phyloP scores from a whole-genome alignment of 179 eudicot genomes.

The Amaranthus tricolor region DNA sequence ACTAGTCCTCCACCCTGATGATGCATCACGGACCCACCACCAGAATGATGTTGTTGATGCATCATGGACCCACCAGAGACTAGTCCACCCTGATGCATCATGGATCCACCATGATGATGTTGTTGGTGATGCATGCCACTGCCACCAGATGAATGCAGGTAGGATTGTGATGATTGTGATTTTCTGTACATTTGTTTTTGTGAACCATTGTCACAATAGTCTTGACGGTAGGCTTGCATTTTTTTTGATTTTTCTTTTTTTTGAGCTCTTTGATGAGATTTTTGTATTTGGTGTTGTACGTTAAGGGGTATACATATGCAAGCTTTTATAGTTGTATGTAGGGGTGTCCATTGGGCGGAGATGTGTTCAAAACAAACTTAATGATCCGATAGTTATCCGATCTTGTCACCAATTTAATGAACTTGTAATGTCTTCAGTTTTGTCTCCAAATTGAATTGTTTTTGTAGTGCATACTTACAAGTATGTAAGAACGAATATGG shows the following conservation, averaged over 20 bases:
- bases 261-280: not conserved
- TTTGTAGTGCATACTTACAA: too few species aligned
- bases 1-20: not conserved
- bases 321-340: not conserved
- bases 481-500: too few species aligned
- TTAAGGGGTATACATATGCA: not conserved
- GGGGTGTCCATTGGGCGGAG: too few species aligned
- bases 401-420: too few species aligned
- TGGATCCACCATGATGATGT: not conserved
- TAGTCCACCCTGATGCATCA: too few species aligned
- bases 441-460: too few species aligned
- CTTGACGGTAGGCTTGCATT: slow-evolving; percentile 26
- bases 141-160: not conserved
- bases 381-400: too few species aligned
- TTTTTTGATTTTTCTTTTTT: not conserved
- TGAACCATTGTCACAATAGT: slow-evolving; percentile 17
- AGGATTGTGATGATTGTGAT: slow-evolving; percentile 1
- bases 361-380: too few species aligned
- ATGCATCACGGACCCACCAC: not conserved
- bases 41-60: slow-evolving; percentile 4
- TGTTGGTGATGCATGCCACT: not conserved
- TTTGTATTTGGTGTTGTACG: slow-evolving; percentile 4
- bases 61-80: too few species aligned
- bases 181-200: slow-evolving; percentile 13
- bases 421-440: too few species aligned